Percentiles rank a stretch among this genome's conserved stretches.
Evolutionary conservation across 495 filamentous ascomycete genomes (phyloP).

Genomic region (Chaetomidium leptoderma): DNA sequence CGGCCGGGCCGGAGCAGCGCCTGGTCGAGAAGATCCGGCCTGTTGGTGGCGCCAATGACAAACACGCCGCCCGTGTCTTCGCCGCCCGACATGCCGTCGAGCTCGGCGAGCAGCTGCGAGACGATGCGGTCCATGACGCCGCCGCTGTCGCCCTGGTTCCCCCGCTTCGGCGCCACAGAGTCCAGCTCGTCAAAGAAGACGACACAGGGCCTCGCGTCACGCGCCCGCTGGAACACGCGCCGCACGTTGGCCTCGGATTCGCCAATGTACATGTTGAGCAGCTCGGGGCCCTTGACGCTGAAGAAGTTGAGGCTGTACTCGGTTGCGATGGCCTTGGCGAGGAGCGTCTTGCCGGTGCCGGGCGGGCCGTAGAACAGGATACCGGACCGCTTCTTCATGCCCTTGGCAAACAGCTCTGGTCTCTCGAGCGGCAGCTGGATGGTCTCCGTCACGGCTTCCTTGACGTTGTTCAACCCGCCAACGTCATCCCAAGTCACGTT

Average conservation of each 20-base stretch:
- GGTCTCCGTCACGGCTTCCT: constrained; percentile 92
- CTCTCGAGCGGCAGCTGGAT: constrained; percentile 90
- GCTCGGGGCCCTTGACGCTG: constrained; percentile 93
- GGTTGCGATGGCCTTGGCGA: constrained; percentile 96
- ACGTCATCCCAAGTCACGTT: constrained; percentile 97
- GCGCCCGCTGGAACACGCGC: constrained; percentile 88
- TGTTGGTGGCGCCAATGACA: constrained; percentile 94
- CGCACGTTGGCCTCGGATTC: constrained; percentile 97
- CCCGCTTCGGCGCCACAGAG: constrained; percentile 93
- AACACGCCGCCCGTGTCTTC: constrained; percentile 84
- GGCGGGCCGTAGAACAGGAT: constrained; percentile 98
- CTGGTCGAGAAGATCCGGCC: constrained; percentile 88
- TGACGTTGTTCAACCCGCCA: constrained; percentile 87
- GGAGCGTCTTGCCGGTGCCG: constrained; percentile 91
- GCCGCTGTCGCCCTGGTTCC: constrained; percentile 95
- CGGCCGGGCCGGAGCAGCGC: constrained; percentile 86
- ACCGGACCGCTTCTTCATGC: constrained; percentile 97
- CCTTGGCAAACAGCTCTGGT: constrained; percentile 93
- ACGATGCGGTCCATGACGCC: constrained; percentile 99
- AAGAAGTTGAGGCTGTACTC: constrained; percentile 99
- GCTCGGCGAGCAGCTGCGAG: constrained; percentile 86
- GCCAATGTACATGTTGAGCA: constrained; percentile 99
- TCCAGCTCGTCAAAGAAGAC: constrained; percentile 99
- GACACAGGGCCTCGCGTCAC: constrained; percentile 93
- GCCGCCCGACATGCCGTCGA: constrained; percentile 96